Evolutionary conservation across 768 basidiomycete species (phyloP), one percentile per base, ranked within the genome.

Genomic region (Mycena latifolia): DNA sequence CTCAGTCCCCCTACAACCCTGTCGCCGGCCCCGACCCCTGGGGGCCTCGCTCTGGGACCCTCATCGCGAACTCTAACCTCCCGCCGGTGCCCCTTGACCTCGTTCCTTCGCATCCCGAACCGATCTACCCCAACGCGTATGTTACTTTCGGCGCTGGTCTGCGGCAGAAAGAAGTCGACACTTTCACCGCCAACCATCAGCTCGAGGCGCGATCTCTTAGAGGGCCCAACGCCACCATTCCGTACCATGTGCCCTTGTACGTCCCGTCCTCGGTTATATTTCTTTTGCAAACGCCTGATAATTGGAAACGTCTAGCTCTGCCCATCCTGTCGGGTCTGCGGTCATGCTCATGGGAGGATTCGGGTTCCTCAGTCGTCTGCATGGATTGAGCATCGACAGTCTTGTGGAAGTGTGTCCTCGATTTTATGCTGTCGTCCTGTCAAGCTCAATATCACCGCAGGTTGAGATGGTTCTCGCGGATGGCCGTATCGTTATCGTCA

Each of bases 111-210:
- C 85, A 86, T 24, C 83, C 85, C 7, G 84, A 84, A 54, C 88
- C 92, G 29, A 81, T 90, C 35, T 82, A 94, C 74, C 77, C 89
- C 3, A 87, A 92, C 58, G 92, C 91, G 37, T 95, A 88, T 74
- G 89, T 96, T 12, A 92, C 94, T 0, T 94, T 96, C 70, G 94
- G 94, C 24, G 90, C 95, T 7, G 95, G 95, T 3, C 89, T 89
- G 81, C 82, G 87, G 29, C 94, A 96, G 76, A 95, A 94, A 74
- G 89, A 94, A 65, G 83, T 97, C 46, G 95, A 97, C 72, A 83
- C 84, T 17, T 93, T 84, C 74, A 93, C 91, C 0, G 89, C 93
- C 0, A 82, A 83, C 46, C 81, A 92, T 71, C 90, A 88, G 35
- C 77, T 95, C 48, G 86, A 87, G 70, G 91, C 84, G 0, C 82